Evolutionary conservation across 352 stramenopile genomes (phyloP), one percentile per base, ranked within the genome.

Genomic region (Albugo candida): DNA sequence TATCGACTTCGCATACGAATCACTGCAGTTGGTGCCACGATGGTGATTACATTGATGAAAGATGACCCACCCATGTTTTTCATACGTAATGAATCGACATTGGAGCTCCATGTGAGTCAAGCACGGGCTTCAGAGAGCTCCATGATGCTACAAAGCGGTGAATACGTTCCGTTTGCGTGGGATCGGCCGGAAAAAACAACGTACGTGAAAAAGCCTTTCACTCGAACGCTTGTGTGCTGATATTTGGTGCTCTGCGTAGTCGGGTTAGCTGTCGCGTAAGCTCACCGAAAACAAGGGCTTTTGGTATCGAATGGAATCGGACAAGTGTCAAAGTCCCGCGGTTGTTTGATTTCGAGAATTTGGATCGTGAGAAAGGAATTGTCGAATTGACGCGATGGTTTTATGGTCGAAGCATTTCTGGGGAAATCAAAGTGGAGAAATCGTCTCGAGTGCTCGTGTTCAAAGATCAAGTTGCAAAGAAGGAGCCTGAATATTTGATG

Each of bases 41-140:
- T 92, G 54, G 74, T 89, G 27, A 60, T 92, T 17, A 92, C 67
- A 17, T 57, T 92, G 1, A 55, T 71, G 51, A 61, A 60, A 13
- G 79, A 92, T 34, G 70, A 85, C 36, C 79, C 79, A 12, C 68
- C 79, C 0, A 87, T 89, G 76, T 88, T 84, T 44, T 60, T 88
- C 38, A 82, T 92, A 14, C 67, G 70, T 52, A 92, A 92, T 42
- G 67, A 89, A 43, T 86, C 79, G 13, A 78, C 59, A 39, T 66
- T 65, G 8, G 73, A 87, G 35, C 54, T 92, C 19, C 72, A 70
- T 47, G 68, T 89, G 31, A 80, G 61, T 35, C 76, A 92, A 48
- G 55, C 75, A 0, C 58, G 81, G 47, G 69, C 57, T 17, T 83
- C 73, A 0, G 66, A 84, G 21, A 71, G 85, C 40, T 65, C 51